Evolutionary conservation across 2,329 filamentous ascomycete genomes (phyloP), one percentile per base, ranked within the genome.

Genomic region (Colletotrichum gigasporum): DNA sequence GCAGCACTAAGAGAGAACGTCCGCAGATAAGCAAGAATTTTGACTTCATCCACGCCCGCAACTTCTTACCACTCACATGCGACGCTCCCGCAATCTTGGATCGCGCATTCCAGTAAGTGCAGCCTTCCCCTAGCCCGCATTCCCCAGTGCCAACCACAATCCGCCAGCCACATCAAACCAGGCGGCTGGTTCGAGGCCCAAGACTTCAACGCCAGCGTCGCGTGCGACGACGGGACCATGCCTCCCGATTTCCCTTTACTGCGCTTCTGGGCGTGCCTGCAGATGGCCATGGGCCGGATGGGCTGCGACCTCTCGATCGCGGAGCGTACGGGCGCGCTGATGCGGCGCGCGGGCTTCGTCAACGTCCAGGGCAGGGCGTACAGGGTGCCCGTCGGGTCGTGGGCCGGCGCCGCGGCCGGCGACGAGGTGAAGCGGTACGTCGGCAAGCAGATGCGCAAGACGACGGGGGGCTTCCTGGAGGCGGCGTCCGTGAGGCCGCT

Each of bases 121-220:
- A 2, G 12, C 5, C 5, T 30, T n/a, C 8, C 22, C 11, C 8
- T 32, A 9, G 14, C 4, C n/a, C 12, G 1, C 7, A 24, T 9
- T 76, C 76, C 5, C n/a, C n/a, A n/a, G n/a, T n/a, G n/a, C n/a
- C n/a, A n/a, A n/a, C n/a, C n/a, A n/a, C n/a, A n/a, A n/a, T n/a
- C n/a, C 71, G 77, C 0, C 20, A 51, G 54, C 14, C 45, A 58
- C 18, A 67, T 81, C 48, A 77, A 73, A 18, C 80, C 83, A 0
- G 80, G 80, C 11, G 80, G 77, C 0, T 82, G 78, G 77, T 67
- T 82, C n/a, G 81, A 83, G 55, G 69, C 82, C 1, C 81, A 82
- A 65, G 81, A 83, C 20, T 75, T 80, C 14, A 76, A 80, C 30
- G 77, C 76, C 37, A 70, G 74, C 34, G 71, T 77, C 5, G 73